phyloP scores from a whole-genome alignment of 75 land plant species.

The Cunninghamia lanceolata region DNA sequence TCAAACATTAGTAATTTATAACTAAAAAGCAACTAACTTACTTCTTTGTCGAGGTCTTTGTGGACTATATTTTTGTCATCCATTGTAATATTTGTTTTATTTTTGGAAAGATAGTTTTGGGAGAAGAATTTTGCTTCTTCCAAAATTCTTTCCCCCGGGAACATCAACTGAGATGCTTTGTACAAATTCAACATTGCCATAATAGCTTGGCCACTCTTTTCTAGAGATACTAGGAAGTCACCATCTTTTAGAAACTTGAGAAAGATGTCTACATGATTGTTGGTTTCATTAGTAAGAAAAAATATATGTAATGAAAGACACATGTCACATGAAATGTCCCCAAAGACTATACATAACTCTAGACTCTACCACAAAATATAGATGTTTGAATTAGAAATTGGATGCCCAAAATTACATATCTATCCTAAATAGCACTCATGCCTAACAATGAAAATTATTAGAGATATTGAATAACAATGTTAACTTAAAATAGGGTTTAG shows the following conservation, averaged over 20 bases:
- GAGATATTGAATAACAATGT: neutral
- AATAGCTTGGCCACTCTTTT: constrained; percentile 22
- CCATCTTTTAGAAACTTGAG: neutral
- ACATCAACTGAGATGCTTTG: constrained; percentile 51
- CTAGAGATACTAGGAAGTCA: constrained; percentile 2
- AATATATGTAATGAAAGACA: neutral
- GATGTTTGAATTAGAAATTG: neutral
- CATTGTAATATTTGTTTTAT: constrained; percentile 6
- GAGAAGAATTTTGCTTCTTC: constrained; percentile 37
- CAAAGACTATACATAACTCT: neutral
- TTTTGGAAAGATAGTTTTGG: constrained; percentile 27
- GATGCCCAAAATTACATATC: neutral
- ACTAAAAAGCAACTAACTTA: constrained; percentile 16
- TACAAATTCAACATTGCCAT: constrained; percentile 32
- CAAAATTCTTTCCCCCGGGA: constrained; percentile 39
- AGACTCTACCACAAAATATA: no score
- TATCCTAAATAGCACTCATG: neutral
- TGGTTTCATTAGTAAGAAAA: neutral
- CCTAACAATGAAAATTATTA: neutral
- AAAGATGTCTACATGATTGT: constrained; percentile 11
- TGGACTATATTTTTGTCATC: constrained; percentile 14
- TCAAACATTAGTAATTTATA: neutral
- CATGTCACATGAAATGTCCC: neutral
- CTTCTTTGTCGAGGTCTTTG: constrained; percentile 16
- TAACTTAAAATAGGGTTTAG: neutral